Conservation (phyloP, 1,139 yeast species). For the Zygosaccharomyces sapae region DNA sequence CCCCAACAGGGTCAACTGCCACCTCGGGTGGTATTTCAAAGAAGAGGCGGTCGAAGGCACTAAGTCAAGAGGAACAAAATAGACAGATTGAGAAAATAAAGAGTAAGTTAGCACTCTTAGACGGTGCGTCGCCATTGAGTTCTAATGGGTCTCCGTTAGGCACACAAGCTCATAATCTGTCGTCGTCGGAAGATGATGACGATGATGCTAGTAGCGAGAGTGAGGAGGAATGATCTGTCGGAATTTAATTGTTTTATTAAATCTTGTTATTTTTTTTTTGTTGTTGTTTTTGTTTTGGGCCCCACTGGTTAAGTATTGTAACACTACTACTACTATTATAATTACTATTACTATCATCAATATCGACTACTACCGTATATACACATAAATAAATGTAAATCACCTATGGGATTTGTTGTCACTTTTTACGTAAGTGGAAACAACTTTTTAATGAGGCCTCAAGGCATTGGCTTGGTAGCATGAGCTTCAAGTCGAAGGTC, state of each 20-base stretch:
- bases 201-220: conserved; percentile 40
- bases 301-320: conserved; percentile 1
- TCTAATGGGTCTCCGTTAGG: conserved; percentile 31
- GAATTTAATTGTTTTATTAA: not conserved
- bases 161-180: conserved; percentile 33
- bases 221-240: conserved; percentile 38
- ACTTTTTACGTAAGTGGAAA: not conserved
- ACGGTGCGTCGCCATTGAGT: conserved; percentile 38
- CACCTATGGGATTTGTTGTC: not conserved
- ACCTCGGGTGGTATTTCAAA: conserved; percentile 18
- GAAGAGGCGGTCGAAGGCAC: conserved; percentile 38
- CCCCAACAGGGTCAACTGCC: conserved; percentile 29
- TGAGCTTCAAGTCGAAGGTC: no score
- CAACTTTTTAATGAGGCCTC: not conserved
- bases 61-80: conserved; percentile 64
- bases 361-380: not conserved
- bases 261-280: not conserved
- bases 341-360: not conserved
- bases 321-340: conserved; percentile 1
- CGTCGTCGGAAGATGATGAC: conserved; percentile 44
- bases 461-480: no score
- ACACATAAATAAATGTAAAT: not conserved
- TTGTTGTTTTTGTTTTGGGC: conserved; percentile 3
- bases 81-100: conserved; percentile 82
- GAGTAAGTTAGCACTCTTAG: conserved; percentile 74